Evolutionary conservation across 2,329 filamentous ascomycete species (phyloP), one percentile per base, ranked within the genome.

Genomic region (Diaporthe ilicicola): DNA sequence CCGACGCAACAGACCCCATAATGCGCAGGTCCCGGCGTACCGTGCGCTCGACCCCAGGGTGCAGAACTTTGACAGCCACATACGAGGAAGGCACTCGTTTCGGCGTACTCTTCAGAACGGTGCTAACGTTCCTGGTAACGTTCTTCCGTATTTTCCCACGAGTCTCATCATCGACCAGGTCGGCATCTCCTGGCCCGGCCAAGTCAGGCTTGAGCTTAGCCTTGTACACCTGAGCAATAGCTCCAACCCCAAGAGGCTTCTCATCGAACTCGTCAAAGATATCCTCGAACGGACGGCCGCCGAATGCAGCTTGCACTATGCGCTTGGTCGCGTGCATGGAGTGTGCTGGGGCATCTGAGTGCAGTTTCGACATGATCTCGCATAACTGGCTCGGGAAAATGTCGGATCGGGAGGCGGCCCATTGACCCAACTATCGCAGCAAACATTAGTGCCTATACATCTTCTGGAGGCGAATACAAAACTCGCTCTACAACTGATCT

Each of bases 181-280:
- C 89, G 56, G 90, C 86, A 59, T 87, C 85, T 42, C 88, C 88
- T 0, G 90, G 88, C 1, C 86, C 87, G 7, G 93, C 90, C 66
- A 98, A 84, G 75, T 93, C 91, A 0, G 93, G 89, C 78, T 94
- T 97, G 55, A 99, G 83, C 80, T 94, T 98, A 0, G 96, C 96
- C 79, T 94, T 97, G 87, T 99, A 99, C 3, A 98, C 96, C 80
- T 99, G 96, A 0, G 96, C 96, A 76, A 99, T 98, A 37, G 96
- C 96, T 13, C 96, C 96, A 0, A 98, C 95, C 1, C 96, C 96
- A 0, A 99, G 84, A 0, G 96, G 96, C 75, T 86, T 90, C 81
- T 97, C 93, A 34, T 98, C 88, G 75, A 99, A 99, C 79, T 98
- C 96, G 37, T 97, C 94, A 76, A 99, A 99, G 72, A 99, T 98